Conservation (phyloP, 345 rosid genomes). For the Ricinus communis region DNA sequence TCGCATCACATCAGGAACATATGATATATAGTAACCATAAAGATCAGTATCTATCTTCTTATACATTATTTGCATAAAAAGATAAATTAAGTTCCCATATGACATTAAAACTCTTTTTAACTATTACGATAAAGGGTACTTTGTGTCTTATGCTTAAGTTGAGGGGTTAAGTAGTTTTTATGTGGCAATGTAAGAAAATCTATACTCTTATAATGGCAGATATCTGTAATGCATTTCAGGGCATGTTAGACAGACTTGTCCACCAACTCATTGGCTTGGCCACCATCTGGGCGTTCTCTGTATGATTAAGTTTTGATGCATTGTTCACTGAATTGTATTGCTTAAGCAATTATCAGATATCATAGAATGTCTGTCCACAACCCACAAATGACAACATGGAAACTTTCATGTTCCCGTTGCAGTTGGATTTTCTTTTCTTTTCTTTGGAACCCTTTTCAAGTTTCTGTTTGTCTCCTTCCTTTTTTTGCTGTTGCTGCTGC, state of each 20-base stretch:
- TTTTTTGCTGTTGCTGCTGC: constrained; percentile 18
- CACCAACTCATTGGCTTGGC: constrained; percentile 3
- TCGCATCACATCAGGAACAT: not conserved
- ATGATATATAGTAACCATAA: not conserved
- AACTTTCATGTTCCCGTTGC: not conserved
- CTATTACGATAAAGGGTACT: not conserved
- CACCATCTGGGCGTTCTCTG: not conserved
- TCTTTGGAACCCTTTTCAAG: not conserved
- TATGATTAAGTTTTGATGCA: not conserved
- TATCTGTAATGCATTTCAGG: not conserved
- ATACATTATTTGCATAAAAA: too few species aligned
- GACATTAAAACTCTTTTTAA: not conserved
- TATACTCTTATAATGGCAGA: too few species aligned
- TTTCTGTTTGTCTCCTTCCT: constrained; percentile 20
- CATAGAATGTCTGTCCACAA: not conserved
- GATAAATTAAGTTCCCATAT: too few species aligned
- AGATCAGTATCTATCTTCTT: not conserved
- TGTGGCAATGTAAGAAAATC: too few species aligned
- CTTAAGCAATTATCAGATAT: not conserved
- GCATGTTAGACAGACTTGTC: not conserved
- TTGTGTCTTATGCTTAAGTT: not conserved
- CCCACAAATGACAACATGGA: constrained; percentile 14
- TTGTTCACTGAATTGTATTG: not conserved
- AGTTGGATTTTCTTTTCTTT: not conserved
- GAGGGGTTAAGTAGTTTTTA: too few species aligned